phyloP scores from a whole-genome alignment of 2,329 filamentous ascomycete species.

The Rhinocladiella similis region DNA sequence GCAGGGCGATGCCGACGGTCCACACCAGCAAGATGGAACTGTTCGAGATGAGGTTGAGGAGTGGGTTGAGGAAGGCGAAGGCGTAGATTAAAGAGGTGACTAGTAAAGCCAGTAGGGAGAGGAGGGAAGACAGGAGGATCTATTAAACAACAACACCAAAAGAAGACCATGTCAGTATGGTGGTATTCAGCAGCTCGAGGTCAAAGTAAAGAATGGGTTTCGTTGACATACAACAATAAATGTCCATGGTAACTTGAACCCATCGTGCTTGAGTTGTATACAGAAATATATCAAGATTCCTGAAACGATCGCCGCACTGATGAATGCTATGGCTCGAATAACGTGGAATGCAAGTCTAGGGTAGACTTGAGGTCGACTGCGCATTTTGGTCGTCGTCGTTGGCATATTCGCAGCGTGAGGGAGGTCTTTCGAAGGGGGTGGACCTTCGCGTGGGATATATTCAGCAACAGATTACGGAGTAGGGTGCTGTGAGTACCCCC shows the following conservation, averaged over 20 bases:
- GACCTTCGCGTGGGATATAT: too few relatives aligned
- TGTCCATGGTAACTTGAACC: conserved; percentile 58
- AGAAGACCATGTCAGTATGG: background rate
- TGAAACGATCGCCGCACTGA: conserved; percentile 56
- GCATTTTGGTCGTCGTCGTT: conserved; percentile 17
- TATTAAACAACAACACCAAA: too few relatives aligned
- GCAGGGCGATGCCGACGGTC: conserved; percentile 52
- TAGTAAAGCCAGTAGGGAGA: conserved; percentile 52
- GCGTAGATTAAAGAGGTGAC: conserved; percentile 54
- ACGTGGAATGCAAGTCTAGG: conserved; percentile 41
- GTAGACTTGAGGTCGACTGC: conserved; percentile 34
- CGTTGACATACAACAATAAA: conserved; percentile 55
- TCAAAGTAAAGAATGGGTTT: background rate
- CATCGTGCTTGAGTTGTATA: conserved; percentile 52
- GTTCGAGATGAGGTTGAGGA: conserved; percentile 53
- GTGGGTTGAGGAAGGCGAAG: conserved; percentile 53
- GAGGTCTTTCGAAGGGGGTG: background rate
- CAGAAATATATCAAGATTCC: conserved; percentile 58
- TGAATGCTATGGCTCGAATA: conserved; percentile 41
- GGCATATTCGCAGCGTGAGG: conserved; percentile 10
- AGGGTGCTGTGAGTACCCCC: too few relatives aligned
- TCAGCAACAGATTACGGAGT: too few relatives aligned
- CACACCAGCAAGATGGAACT: conserved; percentile 51
- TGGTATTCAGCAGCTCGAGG: too few relatives aligned
- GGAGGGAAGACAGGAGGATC: conserved; percentile 53